Base-by-base conservation (phyloP, 768 basidiomycete species). In the Auricularia sp. region DNA sequence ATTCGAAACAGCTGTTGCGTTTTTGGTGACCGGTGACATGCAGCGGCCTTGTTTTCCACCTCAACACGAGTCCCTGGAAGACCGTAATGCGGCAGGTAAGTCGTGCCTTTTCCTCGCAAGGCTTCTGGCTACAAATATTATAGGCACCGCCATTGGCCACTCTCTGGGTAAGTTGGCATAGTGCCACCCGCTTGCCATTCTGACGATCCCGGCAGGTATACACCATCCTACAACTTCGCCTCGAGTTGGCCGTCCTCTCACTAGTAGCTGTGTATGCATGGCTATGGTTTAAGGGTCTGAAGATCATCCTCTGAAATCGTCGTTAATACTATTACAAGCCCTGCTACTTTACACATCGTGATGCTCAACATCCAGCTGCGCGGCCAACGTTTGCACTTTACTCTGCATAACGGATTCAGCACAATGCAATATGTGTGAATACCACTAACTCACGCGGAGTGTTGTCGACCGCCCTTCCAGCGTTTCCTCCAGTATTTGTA, bases 101-200 rank as follows among this genome's bases (percentile, higher is more conserved):
- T 68, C 13, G 54, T 24, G 33, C 39, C 36, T n/a, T 8, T 37
- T 54, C 34, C 54, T 33, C 44, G 65, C 1, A 13, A 21, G n/a
- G 45, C 58, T 42, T 35, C 34, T 21, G 13, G 67, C 34, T 67
- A 61, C 42, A 65, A 39, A 29, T 67, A 16, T 63, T 42, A 42
- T 64, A 93, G 92, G 82, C 82, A 65, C 91, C 92, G 13, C 89
- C 92, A 11, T 75, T 92, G 64, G 85, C 85, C 2, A 91, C 90
- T 0, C 71, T 88, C 5, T 93, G 92, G 91, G 77, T 59, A 8
- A 24, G 56, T 51, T 18, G 29, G 29, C n/a, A n/a, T 10, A n/a
- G 8, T 10, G 8, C 11, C 18, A 7, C 7, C 18, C 8, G n/a
- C 11, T 7, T 18, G 29, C n/a, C n/a, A 10, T 54, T 7, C 56